Percentiles rank a stretch among this genome's conserved stretches.
Evolutionary conservation across 2,329 filamentous ascomycete genomes (phyloP).

Genomic region (Colletotrichum musicola): DNA sequence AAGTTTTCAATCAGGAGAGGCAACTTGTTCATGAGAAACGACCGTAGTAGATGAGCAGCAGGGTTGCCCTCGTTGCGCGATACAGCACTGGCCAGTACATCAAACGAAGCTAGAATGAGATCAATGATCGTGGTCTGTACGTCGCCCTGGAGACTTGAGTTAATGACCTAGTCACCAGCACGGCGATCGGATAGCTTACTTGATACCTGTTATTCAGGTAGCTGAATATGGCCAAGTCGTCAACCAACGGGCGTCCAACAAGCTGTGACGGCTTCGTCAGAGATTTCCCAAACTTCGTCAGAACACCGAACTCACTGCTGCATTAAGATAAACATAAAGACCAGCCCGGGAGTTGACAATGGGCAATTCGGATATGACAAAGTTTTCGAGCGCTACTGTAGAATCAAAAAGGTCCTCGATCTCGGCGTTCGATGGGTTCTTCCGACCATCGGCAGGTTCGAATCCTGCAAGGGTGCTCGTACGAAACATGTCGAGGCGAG

Average conservation of each 20-base stretch:
- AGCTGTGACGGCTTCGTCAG: slow-evolving; percentile 67
- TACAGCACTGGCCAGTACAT: slow-evolving; percentile 88
- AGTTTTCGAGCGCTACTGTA: slow-evolving; percentile 66
- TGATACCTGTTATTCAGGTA: slow-evolving; percentile 89
- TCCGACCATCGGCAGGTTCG: slow-evolving; percentile 67
- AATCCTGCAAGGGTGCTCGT: slow-evolving; percentile 67
- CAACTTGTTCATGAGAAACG: slow-evolving; percentile 82
- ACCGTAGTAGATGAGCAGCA: slow-evolving; percentile 80
- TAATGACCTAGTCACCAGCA: background rate
- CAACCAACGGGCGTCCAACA: slow-evolving; percentile 83
- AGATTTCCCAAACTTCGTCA: background rate
- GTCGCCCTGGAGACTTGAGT: slow-evolving; percentile 69
- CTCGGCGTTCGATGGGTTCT: slow-evolving; percentile 60
- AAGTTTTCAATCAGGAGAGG: slow-evolving; percentile 67
- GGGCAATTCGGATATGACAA: slow-evolving; percentile 73
- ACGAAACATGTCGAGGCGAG: slow-evolving; percentile 69
- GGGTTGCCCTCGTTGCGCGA: slow-evolving; percentile 71
- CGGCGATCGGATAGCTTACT: slow-evolving; percentile 56
- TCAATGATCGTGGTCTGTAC: slow-evolving; percentile 83
- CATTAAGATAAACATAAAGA: slow-evolving; percentile 87
- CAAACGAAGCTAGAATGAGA: slow-evolving; percentile 88
- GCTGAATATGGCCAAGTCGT: slow-evolving; percentile 82
- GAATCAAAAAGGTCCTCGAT: slow-evolving; percentile 71
- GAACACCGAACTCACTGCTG: slow-evolving; percentile 70
- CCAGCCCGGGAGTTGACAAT: slow-evolving; percentile 82